A percentile compares a stretch with the other conserved stretches of the same genome.
phyloP scores from a whole-genome alignment of 2,329 filamentous ascomycete genomes.

The Pseudogymnoascus sp. region DNA sequence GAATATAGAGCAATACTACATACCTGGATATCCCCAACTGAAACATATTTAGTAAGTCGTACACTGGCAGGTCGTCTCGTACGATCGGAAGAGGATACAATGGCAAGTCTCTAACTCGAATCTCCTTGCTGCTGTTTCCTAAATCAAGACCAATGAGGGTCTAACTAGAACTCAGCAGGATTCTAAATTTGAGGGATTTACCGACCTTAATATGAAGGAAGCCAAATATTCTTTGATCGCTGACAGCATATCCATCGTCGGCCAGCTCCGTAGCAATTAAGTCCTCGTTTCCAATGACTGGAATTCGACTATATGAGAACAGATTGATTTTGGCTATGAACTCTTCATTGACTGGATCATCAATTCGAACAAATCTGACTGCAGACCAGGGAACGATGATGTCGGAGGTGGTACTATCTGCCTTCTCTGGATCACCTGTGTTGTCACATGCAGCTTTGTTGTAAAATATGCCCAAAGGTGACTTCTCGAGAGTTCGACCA shows the following conservation, averaged over 20 bases:
- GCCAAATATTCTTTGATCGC: constrained; percentile 18
- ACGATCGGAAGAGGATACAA: constrained; percentile 25
- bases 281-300: constrained; percentile 19
- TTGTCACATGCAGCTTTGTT: not conserved
- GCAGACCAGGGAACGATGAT: constrained; percentile 19
- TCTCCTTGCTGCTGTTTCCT: constrained; percentile 1
- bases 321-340: constrained; percentile 21
- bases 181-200: not conserved
- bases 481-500: constrained; percentile 14
- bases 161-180: constrained; percentile 12
- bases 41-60: constrained; percentile 24
- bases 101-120: constrained; percentile 22
- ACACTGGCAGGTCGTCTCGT: constrained; percentile 20
- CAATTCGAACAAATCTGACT: constrained; percentile 21
- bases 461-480: not conserved
- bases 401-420: constrained; percentile 10
- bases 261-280: not conserved
- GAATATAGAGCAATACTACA: not conserved
- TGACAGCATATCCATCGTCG: constrained; percentile 9
- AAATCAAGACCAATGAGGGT: constrained; percentile 20
- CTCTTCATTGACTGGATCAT: constrained; percentile 19
- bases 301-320: constrained; percentile 25
- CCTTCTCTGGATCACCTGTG: constrained; percentile 7
- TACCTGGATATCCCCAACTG: constrained; percentile 24
- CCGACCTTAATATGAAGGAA: constrained; percentile 23